Base-by-base conservation (phyloP, 352 stramenopile species). In the Hyphochytrium catenoides region DNA sequence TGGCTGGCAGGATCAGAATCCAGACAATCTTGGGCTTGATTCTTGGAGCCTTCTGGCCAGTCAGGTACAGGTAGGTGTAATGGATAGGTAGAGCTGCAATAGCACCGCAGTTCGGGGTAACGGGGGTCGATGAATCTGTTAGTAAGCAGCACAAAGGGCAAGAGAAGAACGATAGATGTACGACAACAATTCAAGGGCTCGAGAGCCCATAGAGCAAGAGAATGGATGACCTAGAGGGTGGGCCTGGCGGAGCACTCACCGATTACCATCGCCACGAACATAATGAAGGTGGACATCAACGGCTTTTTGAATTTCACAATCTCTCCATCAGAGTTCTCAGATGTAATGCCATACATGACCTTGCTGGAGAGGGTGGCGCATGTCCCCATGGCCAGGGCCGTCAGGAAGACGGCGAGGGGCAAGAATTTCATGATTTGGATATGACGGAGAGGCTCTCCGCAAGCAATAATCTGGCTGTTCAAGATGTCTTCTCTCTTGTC, bases 221-320 rank as follows among this genome's bases (percentile, higher is more conserved):
- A n/a, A n/a, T n/a, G n/a, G n/a, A n/a, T n/a, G n/a, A n/a, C n/a
- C n/a, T n/a, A n/a, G n/a, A n/a, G n/a, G n/a, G n/a, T n/a, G n/a
- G n/a, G n/a, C n/a, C n/a, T 8, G 1, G 1, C 2, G 17, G 2
- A 38, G 32, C n/a, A 44, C 16, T 0, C 33, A 45, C 39, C 39
- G 22, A 45, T 40, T 16, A 52, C 26, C 67, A 82, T 82, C 8
- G 63, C 67, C 0, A 82, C 36, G 51, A 82, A 82, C 67, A 82
- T 82, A 18, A 59, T 62, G 41, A 75, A 74, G 4, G 67, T 76
- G 45, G 71, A 57, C 48, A 74, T 71, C 3, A 76, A 32, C 31
- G 66, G 62, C 34, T 74, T 75, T 12, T 52, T 36, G 43, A 82
- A 82, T 7, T 44, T 16, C 45, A 71, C 54, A 4, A 54, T 39